Percentiles rank a stretch among this genome's conserved stretches.
phyloP scores from a whole-genome alignment of 139 green algal genomes.

The Gonium pectorale region DNA sequence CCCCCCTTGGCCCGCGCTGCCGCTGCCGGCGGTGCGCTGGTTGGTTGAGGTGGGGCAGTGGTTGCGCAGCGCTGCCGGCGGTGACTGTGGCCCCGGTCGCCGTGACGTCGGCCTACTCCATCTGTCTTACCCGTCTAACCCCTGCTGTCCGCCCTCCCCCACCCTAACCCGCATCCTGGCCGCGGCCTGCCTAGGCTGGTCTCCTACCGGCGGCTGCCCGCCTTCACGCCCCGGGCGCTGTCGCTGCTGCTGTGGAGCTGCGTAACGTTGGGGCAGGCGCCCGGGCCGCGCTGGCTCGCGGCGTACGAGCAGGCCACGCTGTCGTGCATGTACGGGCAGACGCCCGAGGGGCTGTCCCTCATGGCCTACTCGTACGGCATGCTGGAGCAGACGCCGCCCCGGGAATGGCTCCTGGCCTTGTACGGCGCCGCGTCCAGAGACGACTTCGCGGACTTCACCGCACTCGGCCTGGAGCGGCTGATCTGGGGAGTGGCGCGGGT shows the following conservation, averaged over 20 bases:
- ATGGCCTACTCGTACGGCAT: conserved; percentile 15
- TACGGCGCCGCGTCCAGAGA: not conserved
- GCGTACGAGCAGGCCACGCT: not conserved
- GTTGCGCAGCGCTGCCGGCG: too few relatives aligned
- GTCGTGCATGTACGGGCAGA: not conserved
- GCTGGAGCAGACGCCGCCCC: conserved; percentile 1
- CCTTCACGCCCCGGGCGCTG: not conserved
- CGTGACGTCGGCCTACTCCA: too few relatives aligned
- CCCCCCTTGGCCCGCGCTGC: too few relatives aligned
- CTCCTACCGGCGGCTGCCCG: conserved; percentile 26
- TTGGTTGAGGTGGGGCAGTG: too few relatives aligned
- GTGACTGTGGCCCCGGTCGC: too few relatives aligned
- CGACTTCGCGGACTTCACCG: not conserved
- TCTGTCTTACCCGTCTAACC: too few relatives aligned
- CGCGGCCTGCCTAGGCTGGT: not conserved
- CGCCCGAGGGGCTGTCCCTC: not conserved
- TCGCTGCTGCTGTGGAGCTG: conserved; percentile 19
- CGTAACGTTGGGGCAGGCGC: conserved; percentile 27
- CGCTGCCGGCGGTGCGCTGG: too few relatives aligned
- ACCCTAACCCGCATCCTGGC: too few relatives aligned
- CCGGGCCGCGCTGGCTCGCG: not conserved
- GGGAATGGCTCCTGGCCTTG: not conserved
- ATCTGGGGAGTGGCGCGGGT: conserved; percentile 25
- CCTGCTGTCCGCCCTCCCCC: too few relatives aligned
- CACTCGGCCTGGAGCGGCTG: conserved; percentile 25